Evolutionary conservation across 2,329 filamentous ascomycete genomes (phyloP).

Genomic region (Diaporthe caulivora): DNA sequence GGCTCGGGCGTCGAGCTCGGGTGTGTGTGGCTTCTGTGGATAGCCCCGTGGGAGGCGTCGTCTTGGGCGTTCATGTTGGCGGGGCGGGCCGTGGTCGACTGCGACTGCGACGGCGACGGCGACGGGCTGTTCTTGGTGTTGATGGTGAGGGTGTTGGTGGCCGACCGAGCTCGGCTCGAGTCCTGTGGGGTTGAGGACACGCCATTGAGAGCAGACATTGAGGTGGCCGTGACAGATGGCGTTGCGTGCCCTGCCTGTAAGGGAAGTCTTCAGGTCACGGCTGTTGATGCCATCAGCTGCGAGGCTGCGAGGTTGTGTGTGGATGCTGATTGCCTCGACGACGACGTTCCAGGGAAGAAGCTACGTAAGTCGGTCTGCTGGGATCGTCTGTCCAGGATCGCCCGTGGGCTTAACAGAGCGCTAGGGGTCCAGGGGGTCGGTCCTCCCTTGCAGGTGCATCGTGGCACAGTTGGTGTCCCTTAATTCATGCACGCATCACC

Average conservation of each 20-base stretch:
- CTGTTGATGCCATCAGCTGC: conserved; percentile 36
- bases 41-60: conserved; percentile 36
- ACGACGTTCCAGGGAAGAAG: conserved; percentile 15
- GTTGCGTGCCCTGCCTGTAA: conserved; percentile 57
- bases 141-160: conserved; percentile 40
- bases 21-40: conserved; percentile 39
- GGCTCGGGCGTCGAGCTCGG: conserved; percentile 42
- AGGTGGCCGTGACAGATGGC: conserved; percentile 51
- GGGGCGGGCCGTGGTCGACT: conserved; percentile 26
- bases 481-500: no score
- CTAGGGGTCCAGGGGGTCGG: background rate
- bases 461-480: no score
- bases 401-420: background rate
- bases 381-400: background rate
- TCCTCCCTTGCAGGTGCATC: background rate
- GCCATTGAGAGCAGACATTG: conserved; percentile 65
- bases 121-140: conserved; percentile 39
- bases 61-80: conserved; percentile 32
- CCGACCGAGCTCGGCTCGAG: conserved; percentile 40
- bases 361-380: conserved; percentile 14
- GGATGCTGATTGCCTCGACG: conserved; percentile 1
- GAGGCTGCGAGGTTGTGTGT: conserved; percentile 18
- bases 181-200: conserved; percentile 48
- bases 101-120: conserved; percentile 20
- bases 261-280: conserved; percentile 29